Evolutionary conservation across 345 rosid species (phyloP), one percentile per base, ranked within the genome.

Genomic region (Erodium maritimum): DNA sequence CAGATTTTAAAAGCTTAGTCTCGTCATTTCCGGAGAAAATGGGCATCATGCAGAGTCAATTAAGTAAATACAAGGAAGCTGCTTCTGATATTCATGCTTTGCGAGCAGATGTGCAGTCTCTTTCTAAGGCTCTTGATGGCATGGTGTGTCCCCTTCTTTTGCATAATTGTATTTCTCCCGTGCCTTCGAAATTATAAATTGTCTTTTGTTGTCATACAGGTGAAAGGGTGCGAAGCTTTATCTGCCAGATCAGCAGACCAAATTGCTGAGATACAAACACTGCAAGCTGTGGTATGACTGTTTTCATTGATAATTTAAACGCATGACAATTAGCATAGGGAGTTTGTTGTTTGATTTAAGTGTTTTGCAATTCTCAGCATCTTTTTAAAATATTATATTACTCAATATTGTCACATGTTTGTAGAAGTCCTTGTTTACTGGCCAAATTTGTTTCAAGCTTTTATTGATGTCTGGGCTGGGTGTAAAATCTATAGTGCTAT

Each of bases 21-120:
- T 80, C 96, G 18, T 82, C 95, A 21, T 94, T 87, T 78, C 97
- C 99, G 1, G 88, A 82, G 73, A 90, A 94, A 64, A 85, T 90
- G 99, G 72, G 75, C 71, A 57, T 72, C 23, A 85, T 87, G 99
- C 90, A 85, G 75, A 76, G 79, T 67, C 91, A 85, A 58, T 67
- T 94, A 68, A 79, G 84, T 64, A 78, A 62, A 24, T 87, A 52
- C 73, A 94, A 87, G 74, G 90, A 83, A 63, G 80, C 80, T 74
- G 85, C 93, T 63, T 68, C 79, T 65, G 83, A 84, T 68, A 79
- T 90, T 71, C 91, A 85, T 74, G 75, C 87, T 58, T 72, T 90
- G 67, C 85, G 82, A 23, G 93, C 97, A 63, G 90, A 87, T 66
- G 79, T 81, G 67, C 90, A 73, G 74, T 85, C 83, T 54, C 88